Evolutionary conservation across 371 early-diverging fungal genomes (phyloP), one percentile per base, ranked within the genome.

Genomic region (Mortierella sp.): DNA sequence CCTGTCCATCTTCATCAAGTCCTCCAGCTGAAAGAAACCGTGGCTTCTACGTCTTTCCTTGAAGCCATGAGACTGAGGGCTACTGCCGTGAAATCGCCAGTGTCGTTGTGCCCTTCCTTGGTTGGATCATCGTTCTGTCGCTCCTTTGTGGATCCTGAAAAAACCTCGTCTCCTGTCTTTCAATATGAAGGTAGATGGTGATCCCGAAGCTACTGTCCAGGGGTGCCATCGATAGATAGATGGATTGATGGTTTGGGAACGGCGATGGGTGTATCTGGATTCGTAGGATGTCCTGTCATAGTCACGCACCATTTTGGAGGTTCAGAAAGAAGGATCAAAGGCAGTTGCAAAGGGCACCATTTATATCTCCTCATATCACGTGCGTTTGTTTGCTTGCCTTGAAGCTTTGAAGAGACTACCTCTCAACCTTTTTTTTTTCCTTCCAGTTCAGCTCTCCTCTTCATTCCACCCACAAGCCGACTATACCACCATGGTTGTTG

Each of bases 261-360:
- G 27, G 46, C 51, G 49, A 55, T 59, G 59, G 48, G 16, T 43
- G 14, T 3, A 43, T 49, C 31, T 18, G 2, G 8, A 6, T 23
- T 34, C 18, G 21, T 14, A 19, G 47, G 49, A 59, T 63, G 57
- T 19, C 55, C 43, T 51, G 41, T 52, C 50, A 52, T 61, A 60
- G 73, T 62, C 64, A 67, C 60, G 60, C 57, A 72, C 73, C 73
- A 72, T 72, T 58, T 59, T 72, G 73, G 62, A 61, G 58, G 43
- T 58, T 72, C 59, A 64, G 73, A 72, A 72, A 72, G 73, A 61
- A 72, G 60, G 67, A 54, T 24, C 67, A 67, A 55, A 47, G 8
- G 55, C 34, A 34, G 34, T 4, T 34, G 34, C 4, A 10, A 34
- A 4, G 34, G 34, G n/a, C n/a, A n/a, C n/a, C n/a, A 34, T 34